Percentiles rank a stretch among this genome's conserved stretches.
phyloP scores from a whole-genome alignment of 2,329 filamentous ascomycete species.

The Lachnellula willkommii region DNA sequence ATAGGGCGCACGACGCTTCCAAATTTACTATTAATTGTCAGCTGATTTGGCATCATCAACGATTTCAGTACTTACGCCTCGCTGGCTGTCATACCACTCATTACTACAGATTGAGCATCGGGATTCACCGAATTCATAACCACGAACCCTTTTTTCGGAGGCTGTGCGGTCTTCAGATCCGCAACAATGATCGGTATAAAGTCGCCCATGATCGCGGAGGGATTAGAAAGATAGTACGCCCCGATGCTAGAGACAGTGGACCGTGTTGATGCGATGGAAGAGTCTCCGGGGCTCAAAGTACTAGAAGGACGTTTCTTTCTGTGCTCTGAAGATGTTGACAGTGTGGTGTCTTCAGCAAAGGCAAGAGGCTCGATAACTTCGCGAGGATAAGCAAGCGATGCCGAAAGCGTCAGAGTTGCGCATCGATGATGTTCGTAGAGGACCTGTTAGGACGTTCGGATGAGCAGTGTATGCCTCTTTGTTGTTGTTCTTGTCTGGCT shows the following conservation, averaged over 20 bases:
- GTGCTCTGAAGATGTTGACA: conserved; percentile 3
- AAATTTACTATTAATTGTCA: conserved; percentile 4
- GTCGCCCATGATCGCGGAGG: conserved; percentile 23
- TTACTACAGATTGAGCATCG: not conserved
- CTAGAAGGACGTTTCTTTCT: conserved; percentile 1
- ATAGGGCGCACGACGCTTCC: not conserved
- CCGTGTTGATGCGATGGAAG: not conserved
- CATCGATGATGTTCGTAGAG: conserved; percentile 13
- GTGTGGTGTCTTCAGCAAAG: too few relatives aligned
- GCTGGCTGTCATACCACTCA: not conserved
- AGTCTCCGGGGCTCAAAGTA: not conserved
- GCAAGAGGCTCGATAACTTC: not conserved
- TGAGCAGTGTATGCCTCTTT: not conserved
- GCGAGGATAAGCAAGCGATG: not conserved
- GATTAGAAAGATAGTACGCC: conserved; percentile 7
- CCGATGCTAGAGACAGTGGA: conserved; percentile 13
- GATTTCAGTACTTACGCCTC: not conserved
- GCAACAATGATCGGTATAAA: conserved; percentile 20
- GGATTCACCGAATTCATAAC: not conserved
- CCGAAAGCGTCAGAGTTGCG: not conserved
- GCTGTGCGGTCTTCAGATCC: conserved; percentile 3
- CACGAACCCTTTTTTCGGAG: not conserved
- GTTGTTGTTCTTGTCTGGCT: conserved; percentile 3
- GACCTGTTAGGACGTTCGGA: conserved; percentile 4
- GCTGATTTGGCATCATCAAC: not conserved